Conservation (phyloP, 139 green algal species). For the Coccomyxa sp. region DNA sequence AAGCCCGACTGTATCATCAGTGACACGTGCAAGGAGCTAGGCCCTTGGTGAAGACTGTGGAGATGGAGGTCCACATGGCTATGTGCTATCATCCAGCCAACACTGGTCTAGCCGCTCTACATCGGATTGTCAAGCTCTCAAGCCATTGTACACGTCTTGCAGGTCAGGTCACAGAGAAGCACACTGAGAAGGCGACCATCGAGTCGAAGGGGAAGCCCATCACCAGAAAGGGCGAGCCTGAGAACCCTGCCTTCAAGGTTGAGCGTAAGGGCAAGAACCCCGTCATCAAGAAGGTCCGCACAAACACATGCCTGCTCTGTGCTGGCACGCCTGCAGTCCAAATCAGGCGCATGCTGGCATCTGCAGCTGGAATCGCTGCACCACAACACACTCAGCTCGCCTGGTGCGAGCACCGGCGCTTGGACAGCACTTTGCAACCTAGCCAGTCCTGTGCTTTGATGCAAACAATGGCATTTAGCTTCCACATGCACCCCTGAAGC, state of each 20-base stretch:
- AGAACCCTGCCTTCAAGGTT: conserved; percentile 5
- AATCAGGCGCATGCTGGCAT: too few relatives aligned
- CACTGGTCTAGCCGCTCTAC: not conserved
- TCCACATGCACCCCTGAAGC: too few relatives aligned
- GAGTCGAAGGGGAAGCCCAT: conserved; percentile 19
- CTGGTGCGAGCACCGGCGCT: not conserved
- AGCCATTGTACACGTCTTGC: not conserved
- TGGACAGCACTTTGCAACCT: too few relatives aligned
- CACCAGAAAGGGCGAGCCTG: conserved; percentile 9
- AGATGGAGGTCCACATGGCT: not conserved
- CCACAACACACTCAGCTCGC: not conserved
- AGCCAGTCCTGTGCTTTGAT: too few relatives aligned
- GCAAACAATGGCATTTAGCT: too few relatives aligned
- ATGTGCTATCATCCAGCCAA: not conserved
- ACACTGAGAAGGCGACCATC: conserved; percentile 7
- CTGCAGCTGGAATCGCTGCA: not conserved
- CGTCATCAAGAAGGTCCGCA: conserved; percentile 2
- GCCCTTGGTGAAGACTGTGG: not conserved
- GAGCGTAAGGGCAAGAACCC: not conserved
- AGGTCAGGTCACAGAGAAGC: conserved; percentile 10
- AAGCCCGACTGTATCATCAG: too few relatives aligned
- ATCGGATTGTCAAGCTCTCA: not conserved
- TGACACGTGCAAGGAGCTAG: too few relatives aligned
- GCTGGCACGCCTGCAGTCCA: too few relatives aligned
- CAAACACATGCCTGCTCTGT: too few relatives aligned